Evolutionary conservation across 768 basidiomycete species (phyloP), one percentile per base, ranked within the genome.

Genomic region (Mycena haematopus): DNA sequence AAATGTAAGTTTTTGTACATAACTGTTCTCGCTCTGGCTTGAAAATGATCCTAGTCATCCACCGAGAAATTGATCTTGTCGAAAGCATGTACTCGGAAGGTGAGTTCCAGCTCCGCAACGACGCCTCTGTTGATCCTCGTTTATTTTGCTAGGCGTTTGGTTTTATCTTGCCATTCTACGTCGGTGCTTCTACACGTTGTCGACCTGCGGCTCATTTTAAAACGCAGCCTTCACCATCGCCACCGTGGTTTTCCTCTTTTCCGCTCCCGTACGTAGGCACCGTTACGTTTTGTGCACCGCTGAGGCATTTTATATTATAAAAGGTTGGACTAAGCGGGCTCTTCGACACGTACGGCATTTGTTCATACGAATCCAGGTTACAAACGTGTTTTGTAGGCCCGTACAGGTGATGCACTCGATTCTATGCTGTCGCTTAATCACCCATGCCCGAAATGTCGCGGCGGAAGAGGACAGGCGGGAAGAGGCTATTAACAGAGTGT

Each of bases 101-200:
- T 62, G n/a, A 8, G 38, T 38, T 8, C 36, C 6, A 8, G 14
- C 15, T 45, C 13, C 38, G 14, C 7, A 33, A 19, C 22, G 22
- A 45, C 2, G 22, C 44, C 5, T 24, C 5, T 22, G 13, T 24
- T 40, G n/a, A n/a, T n/a, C 17, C n/a, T 42, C 8, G 10, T 42
- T 42, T 42, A 13, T 17, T 52, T 50, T 9, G 17, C 22, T 22
- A 62, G 60, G 60, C 6, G 44, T 64, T 38, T 64, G 62, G 62
- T 64, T 58, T 35, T 64, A 58, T 52, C 56, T 56, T 17, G 62
- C 57, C 6, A 58, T 64, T 45, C 46, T 58, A n/a, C 57, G 62
- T 64, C 19, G 49, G 57, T 53, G 0, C 15, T 45, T 14, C 22
- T 24, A 22, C 40, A 42, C 40, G 2, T 19, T 21, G 40, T 42